Base-by-base conservation (phyloP, 805 yeast species). In the Maudiozyma serrabonitensis region DNA sequence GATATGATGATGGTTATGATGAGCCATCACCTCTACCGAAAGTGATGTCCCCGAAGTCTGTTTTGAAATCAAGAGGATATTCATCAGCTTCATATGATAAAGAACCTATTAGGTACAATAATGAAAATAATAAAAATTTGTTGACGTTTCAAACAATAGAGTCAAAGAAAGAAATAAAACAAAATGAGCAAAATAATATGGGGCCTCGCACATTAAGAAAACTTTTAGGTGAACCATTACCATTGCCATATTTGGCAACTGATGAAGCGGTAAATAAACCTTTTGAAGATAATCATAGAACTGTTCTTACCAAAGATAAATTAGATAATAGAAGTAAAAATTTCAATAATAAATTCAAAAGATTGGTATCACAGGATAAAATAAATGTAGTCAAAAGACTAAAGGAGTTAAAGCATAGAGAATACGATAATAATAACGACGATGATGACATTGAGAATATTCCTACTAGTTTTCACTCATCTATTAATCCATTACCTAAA, bases 151-250 rank as follows among this genome's bases (percentile, higher is more conserved):
- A 39, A n/a, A 4, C 41, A 39, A 28, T 8, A 32, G 35, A 32
- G 35, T 32, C 23, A n/a, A 19, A 18, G 16, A 38, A 38, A 18
- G 41, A 38, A 9, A 13, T 18, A 38, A 12, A 6, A 6, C 9
- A 15, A 9, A 13, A 18, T 9, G 13, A 38, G 13, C 21, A 19
- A 18, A 16, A 38, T 6, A 8, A n/a, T 16, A 7, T 16, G 8
- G 38, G 16, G 15, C 6, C 18, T 35, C 38, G 38, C 15, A 35
- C 38, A 15, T 35, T 35, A 35, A 54, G 56, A 34, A 52, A 51
- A 19, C 44, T 48, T 13, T 55, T 71, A 12, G 74, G 74, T 1
- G 67, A 66, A 13, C 75, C 75, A 2, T 43, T 70, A 19, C 75
- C 75, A 1, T 53, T 71, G 37, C 72, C 71, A 1, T 71, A 71